Evolutionary conservation across 2,329 filamentous ascomycete genomes (phyloP), one percentile per base, ranked within the genome.

Genomic region (Acarospora socialis): DNA sequence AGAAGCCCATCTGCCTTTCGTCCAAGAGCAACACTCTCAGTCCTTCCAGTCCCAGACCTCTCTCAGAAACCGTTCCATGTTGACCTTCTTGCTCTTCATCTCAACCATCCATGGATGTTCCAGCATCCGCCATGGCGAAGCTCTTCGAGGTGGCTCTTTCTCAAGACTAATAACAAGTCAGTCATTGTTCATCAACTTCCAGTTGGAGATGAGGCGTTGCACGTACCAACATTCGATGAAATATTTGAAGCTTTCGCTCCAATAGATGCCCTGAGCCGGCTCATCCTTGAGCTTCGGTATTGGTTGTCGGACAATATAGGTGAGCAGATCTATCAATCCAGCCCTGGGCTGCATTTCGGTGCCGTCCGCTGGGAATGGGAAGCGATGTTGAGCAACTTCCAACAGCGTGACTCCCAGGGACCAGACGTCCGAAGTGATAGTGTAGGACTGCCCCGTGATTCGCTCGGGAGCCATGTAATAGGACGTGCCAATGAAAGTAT

Each of bases 401-500:
- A 98, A 74, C 30, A 98, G 61, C 2, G 90, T 95, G 33, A 98
- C 90, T 42, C 90, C 90, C 5, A 93, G 77, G 24, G 86, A 94
- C 90, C 90, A 98, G 35, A 98, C 90, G 47, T 98, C 90, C 5
- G 84, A 93, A 2, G 87, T 98, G 55, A 98, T 98, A 39, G 87
- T 98, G 57, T 98, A 98, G 30, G 80, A 87, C 61, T 95, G 83
- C 36, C 90, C 90, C 1, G 90, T 94, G 54, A 98, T 98, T 32
- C 90, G 79, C 56, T 98, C 90, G 0, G 90, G 90, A 3, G 90
- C 90, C 90, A 98, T 98, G 64, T 98, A 98, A 55, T 95, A 98
- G 39, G 82, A 92, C 8, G 90, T 98, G 41, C 90, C 90, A 51
- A 98, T 98, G 51, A 98, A 98, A 0, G 90, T 98, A 55, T 95